Conservation (phyloP, 331 rosid genomes). For the Phaseolus coccineus region DNA sequence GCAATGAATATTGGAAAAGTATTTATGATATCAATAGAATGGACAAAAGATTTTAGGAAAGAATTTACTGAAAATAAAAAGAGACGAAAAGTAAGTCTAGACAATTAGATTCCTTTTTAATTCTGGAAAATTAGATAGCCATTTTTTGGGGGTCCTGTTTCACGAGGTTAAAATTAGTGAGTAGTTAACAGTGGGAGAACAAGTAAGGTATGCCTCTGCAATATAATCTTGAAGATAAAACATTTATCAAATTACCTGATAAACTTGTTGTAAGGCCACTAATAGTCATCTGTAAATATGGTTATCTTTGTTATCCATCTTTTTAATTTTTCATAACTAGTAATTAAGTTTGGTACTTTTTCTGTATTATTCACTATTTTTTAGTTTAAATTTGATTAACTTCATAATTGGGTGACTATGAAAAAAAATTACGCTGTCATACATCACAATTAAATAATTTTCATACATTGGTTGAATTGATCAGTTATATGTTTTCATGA, state of each 20-base stretch:
- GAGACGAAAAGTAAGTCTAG: not conserved
- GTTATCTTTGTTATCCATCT: not conserved
- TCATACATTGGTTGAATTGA: slow-evolving; percentile 18
- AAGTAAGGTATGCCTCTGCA: not conserved
- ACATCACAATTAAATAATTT: not conserved
- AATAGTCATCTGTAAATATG: not conserved
- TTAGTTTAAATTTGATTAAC: not conserved
- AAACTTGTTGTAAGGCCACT: not conserved
- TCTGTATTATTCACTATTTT: not conserved
- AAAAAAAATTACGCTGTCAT: not conserved
- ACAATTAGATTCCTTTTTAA: not conserved
- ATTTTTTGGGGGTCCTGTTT: not conserved
- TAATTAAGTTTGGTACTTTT: not conserved
- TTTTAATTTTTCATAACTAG: not conserved
- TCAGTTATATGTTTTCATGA: not conserved
- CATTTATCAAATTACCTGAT: not conserved
- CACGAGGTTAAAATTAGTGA: not conserved
- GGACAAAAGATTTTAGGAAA: not conserved
- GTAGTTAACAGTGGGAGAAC: slow-evolving; percentile 26
- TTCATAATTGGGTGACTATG: slow-evolving; percentile 2
- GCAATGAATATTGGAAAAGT: not conserved
- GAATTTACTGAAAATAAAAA: not conserved
- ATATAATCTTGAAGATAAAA: slow-evolving; percentile 9
- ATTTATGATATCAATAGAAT: not conserved
- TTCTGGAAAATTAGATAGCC: not conserved